Percentiles rank a stretch among this genome's conserved stretches.
These are phyloP conservation scores for Fusarium bulbicola DNA, from an alignment of 2,329 filamentous ascomycete genomes.

Conservation along the genomic window DNA sequence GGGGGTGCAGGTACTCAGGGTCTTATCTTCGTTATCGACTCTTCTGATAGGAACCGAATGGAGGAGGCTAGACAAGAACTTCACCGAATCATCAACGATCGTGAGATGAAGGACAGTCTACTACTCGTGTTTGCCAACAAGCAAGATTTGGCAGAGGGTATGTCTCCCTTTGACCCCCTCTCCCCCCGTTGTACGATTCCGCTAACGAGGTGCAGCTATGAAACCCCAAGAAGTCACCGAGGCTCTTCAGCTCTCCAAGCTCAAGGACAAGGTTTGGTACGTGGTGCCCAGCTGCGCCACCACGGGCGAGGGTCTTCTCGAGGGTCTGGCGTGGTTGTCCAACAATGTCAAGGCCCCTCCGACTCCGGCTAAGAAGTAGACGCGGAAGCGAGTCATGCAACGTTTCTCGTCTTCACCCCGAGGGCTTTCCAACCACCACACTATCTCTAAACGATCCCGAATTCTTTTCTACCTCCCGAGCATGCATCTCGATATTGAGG, in stretches of 20 bases:
- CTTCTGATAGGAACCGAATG: slow-evolving; percentile 88
- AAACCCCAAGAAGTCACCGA: slow-evolving; percentile 83
- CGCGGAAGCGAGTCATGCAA: neutral
- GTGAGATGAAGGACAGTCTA: slow-evolving; percentile 96
- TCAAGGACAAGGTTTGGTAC: slow-evolving; percentile 87
- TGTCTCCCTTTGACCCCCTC: no score
- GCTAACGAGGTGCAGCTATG: slow-evolving; percentile 66
- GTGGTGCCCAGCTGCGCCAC: slow-evolving; percentile 86
- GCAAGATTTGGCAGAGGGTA: slow-evolving; percentile 89
- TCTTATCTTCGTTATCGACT: slow-evolving; percentile 98
- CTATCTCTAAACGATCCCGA: slow-evolving; percentile 14
- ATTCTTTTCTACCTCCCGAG: neutral
- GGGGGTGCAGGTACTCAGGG: slow-evolving; percentile 83
- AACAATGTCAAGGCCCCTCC: slow-evolving; percentile 80
- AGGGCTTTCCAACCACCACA: neutral
- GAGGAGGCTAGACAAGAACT: slow-evolving; percentile 93
- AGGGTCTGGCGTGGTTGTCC: slow-evolving; percentile 84
- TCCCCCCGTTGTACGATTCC: no score
- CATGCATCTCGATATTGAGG: neutral
- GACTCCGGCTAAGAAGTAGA: slow-evolving; percentile 64
- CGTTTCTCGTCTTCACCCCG: neutral
- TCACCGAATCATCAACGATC: slow-evolving; percentile 96
- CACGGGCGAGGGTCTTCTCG: slow-evolving; percentile 81
- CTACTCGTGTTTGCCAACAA: slow-evolving; percentile 98
- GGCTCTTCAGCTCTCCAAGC: slow-evolving; percentile 76